Base-by-base conservation (phyloP, 441 rosid species). In the Euphorbia neoarborescens region DNA sequence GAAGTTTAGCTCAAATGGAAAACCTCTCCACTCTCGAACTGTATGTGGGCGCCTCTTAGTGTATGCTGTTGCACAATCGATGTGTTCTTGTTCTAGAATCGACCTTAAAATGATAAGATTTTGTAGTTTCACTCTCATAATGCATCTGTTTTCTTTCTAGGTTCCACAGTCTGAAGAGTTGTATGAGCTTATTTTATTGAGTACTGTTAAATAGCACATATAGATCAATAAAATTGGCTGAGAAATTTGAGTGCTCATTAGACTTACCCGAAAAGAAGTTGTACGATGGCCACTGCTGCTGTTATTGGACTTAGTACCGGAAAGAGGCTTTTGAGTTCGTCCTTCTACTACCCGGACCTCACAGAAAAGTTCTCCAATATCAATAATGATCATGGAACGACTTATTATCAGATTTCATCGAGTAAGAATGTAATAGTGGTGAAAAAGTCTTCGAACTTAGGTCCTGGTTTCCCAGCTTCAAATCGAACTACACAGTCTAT, bases 251-350 rank as follows among this genome's bases (percentile, higher is more conserved):
- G 71, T 84, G 84, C 57, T 83, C 28, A 38, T 75, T 73, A 62
- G 56, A 57, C 28, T 54, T 70, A 46, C 42, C 13, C 34, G 65
- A 76, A 77, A 71, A 20, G 71, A 75, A 79, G 75, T 76, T 68
- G 17, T 74, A 84, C 81, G 89, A 94, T 90, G 98, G 88, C 91
- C 72, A 84, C 89, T 13, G 77, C 96, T 73, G 91, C 96, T 73
- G 89, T 90, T 46, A 76, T 91, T 46, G 97, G 99, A 71, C 87
- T 94, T 75, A 84, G 84, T 25, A 30, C 91, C 5, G 96, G 94
- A 38, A 88, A 94, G 75, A 85, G 96, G 72, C 81, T 87, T 69
- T 76, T 89, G 84, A 87, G 86, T 70, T 86, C 96, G 59, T 84
- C 92, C 20, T 88, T 78, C 67, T 83, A 79, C 62, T 80, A 81